Evolutionary conservation across 164 flowering plant genomes (phyloP).

Genomic region (Stephania yunnanensis): DNA sequence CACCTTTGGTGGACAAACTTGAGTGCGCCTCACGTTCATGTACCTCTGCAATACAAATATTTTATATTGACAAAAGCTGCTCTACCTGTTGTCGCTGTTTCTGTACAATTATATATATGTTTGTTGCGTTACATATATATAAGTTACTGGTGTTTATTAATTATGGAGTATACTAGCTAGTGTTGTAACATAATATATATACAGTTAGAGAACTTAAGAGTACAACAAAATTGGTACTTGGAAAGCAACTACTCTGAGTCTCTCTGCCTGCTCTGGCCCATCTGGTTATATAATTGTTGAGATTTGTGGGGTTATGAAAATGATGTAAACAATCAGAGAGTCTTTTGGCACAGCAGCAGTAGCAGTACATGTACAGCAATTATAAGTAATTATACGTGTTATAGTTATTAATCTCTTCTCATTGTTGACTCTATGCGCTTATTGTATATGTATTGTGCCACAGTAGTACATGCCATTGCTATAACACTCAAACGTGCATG

Average conservation of each 20-base stretch:
- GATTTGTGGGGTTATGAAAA: neutral
- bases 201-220: neutral
- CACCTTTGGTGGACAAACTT: neutral
- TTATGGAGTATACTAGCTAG: neutral
- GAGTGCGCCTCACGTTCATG: slow-evolving; percentile 2
- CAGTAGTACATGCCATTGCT: too few relatives aligned
- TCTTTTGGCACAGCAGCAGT: neutral
- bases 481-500: too few relatives aligned
- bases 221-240: neutral
- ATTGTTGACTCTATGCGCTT: neutral
- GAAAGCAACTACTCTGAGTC: neutral
- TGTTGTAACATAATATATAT: neutral
- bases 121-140: neutral
- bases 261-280: neutral
- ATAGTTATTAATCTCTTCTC: neutral
- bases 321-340: neutral
- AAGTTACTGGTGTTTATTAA: neutral
- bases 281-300: neutral
- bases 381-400: neutral
- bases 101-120: neutral
- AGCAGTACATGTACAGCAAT: neutral
- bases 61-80: neutral
- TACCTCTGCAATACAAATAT: neutral
- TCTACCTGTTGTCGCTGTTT: neutral
- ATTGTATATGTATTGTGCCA: too few relatives aligned